phyloP scores from a whole-genome alignment of 176 grass and related monocot genomes.

The Typha latifolia region DNA sequence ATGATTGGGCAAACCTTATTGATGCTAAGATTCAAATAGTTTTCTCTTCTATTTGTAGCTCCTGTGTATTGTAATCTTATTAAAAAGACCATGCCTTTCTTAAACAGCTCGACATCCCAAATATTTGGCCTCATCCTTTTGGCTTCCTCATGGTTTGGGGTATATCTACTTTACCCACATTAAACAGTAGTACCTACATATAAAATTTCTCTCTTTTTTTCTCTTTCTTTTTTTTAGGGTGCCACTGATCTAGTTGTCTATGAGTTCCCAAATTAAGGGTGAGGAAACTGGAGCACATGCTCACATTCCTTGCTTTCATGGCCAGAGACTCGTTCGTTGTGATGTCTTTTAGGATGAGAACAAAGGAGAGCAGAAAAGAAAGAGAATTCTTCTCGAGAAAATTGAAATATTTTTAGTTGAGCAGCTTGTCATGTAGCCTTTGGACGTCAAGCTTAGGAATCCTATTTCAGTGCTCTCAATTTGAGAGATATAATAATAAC shows the following conservation, averaged over 20 bases:
- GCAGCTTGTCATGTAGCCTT: constrained; percentile 44
- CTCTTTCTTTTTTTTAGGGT: background rate
- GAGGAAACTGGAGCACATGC: constrained; percentile 31
- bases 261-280: background rate
- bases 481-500: constrained; percentile 27
- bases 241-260: background rate
- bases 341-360: constrained; percentile 30
- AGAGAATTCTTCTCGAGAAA: constrained; percentile 52
- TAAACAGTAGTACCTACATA: too few species aligned
- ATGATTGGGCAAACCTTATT: too few species aligned
- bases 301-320: constrained; percentile 17
- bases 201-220: too few species aligned
- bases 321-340: constrained; percentile 27
- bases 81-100: constrained; percentile 12
- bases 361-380: constrained; percentile 18
- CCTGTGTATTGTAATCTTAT: too few species aligned
- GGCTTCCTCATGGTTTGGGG: constrained; percentile 41
- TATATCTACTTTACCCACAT: constrained; percentile 21
- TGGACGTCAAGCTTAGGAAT: constrained; percentile 27
- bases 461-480: constrained; percentile 5
- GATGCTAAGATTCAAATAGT: too few species aligned
- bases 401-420: constrained; percentile 35
- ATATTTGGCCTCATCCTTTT: constrained; percentile 32
- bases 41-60: too few species aligned
- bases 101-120: constrained; percentile 35